Evolutionary conservation across 179 eudicot species (phyloP).

Genomic region (Patellifolia procumbens): DNA sequence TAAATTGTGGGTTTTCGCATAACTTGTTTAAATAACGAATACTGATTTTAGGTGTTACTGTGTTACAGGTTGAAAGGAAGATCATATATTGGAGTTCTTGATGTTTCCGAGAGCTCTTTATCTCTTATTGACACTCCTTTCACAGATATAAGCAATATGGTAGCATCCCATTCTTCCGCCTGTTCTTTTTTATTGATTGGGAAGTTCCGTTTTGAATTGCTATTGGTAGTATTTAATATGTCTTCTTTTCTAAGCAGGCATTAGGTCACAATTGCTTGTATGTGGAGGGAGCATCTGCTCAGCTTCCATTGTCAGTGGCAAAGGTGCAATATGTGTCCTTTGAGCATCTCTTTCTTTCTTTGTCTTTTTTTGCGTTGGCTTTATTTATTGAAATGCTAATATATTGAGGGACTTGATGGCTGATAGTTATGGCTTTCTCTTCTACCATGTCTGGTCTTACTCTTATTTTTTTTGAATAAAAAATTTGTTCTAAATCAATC

Average conservation of each 20-base stretch:
- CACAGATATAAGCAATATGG: slow-evolving; percentile 84
- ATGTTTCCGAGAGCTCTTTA: slow-evolving; percentile 55
- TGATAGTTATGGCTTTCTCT: slow-evolving; percentile 3
- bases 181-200: slow-evolving; percentile 1
- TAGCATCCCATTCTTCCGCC: slow-evolving; percentile 27
- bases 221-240: slow-evolving; percentile 22
- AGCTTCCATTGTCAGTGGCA: slow-evolving; percentile 82
- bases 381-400: not conserved
- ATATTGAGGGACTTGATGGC: too few species aligned
- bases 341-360: slow-evolving; percentile 12
- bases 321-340: slow-evolving; percentile 49
- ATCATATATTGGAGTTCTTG: slow-evolving; percentile 78
- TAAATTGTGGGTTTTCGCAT: not conserved
- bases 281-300: slow-evolving; percentile 86
- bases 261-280: slow-evolving; percentile 54
- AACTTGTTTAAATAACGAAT: not conserved
- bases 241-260: slow-evolving; percentile 43
- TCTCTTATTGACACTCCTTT: slow-evolving; percentile 74
- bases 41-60: slow-evolving; percentile 15
- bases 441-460: not conserved
- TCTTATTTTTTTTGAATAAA: not conserved
- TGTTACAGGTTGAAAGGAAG: slow-evolving; percentile 81
- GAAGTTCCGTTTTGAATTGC: slow-evolving; percentile 1
- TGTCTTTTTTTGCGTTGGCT: not conserved
- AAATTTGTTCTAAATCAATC: not conserved